Evolutionary conservation across 2,329 filamentous ascomycete species (phyloP).

Genomic region (Beauveria pseudobassiana): DNA sequence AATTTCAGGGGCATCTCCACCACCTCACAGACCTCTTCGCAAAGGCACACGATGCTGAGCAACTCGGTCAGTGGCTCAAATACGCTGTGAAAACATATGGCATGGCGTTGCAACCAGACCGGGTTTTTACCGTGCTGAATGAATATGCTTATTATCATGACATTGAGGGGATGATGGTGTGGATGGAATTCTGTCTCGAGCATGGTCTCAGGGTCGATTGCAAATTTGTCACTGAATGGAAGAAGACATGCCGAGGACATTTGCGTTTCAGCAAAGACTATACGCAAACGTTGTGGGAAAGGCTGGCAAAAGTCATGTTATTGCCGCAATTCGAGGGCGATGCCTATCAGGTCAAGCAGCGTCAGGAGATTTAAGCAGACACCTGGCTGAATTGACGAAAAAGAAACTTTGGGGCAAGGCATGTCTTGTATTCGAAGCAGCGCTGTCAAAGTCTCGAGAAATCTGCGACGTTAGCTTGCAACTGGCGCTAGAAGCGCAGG

Average conservation of each 20-base stretch:
- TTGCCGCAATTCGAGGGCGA: not conserved
- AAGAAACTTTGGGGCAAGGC: not conserved
- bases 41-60: slow-evolving; percentile 17
- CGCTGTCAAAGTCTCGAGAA: not conserved
- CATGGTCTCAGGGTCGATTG: slow-evolving; percentile 22
- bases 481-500: not conserved
- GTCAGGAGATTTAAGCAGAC: not conserved
- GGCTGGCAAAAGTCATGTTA: not conserved
- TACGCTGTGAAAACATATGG: slow-evolving; percentile 19
- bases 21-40: slow-evolving; percentile 15
- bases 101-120: slow-evolving; percentile 21
- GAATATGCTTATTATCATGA: slow-evolving; percentile 23
- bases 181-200: slow-evolving; percentile 26
- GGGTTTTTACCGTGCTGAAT: slow-evolving; percentile 25
- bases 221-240: slow-evolving; percentile 22
- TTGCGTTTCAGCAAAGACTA: slow-evolving; percentile 3
- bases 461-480: not conserved
- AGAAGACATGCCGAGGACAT: slow-evolving; percentile 1
- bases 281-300: not conserved
- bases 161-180: slow-evolving; percentile 20
- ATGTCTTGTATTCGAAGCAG: not conserved
- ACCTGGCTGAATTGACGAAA: not conserved
- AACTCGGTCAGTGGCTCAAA: slow-evolving; percentile 24
- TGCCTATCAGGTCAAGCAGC: not conserved
- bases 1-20: not conserved